Evolutionary conservation across 305 asterid species (phyloP).

Genomic region (Fraxinus greggii): DNA sequence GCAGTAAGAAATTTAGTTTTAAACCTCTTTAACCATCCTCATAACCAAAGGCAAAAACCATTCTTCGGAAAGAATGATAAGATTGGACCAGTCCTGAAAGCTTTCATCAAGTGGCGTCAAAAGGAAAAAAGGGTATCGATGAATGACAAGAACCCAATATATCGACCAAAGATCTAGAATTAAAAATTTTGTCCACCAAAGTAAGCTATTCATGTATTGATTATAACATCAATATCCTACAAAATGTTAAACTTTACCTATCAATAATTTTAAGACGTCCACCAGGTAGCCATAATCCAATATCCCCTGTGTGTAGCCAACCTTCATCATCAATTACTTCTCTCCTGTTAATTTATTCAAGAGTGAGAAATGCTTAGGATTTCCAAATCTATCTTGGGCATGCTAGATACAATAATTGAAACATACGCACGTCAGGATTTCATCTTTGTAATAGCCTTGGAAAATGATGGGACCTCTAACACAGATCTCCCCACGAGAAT

Average conservation of each 20-base stretch:
- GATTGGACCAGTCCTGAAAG: background rate
- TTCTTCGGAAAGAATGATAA: background rate
- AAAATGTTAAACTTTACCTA: constrained; percentile 48
- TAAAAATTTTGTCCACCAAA: background rate
- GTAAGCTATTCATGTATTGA: background rate
- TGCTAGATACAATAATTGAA: constrained; percentile 16
- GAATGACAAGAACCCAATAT: background rate
- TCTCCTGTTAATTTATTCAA: constrained; percentile 54
- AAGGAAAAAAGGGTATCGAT: background rate
- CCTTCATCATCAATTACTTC: constrained; percentile 82
- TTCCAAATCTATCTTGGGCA: constrained; percentile 20
- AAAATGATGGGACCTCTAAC: constrained; percentile 88
- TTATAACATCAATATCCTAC: background rate
- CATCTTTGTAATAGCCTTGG: constrained; percentile 90
- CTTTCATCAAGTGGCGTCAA: constrained; percentile 1
- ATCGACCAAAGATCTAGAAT: constrained; percentile 1
- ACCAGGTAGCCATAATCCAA: constrained; percentile 95
- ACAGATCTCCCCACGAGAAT: constrained; percentile 99
- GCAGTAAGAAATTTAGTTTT: constrained; percentile 18
- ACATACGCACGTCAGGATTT: constrained; percentile 68
- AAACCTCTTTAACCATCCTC: constrained; percentile 14
- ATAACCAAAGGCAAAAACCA: background rate
- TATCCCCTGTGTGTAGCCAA: constrained; percentile 98
- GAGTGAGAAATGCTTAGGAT: constrained; percentile 22
- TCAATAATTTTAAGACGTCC: constrained; percentile 96